Evolutionary conservation across 164 flowering plant genomes (phyloP).

Genomic region (Piper betle): DNA sequence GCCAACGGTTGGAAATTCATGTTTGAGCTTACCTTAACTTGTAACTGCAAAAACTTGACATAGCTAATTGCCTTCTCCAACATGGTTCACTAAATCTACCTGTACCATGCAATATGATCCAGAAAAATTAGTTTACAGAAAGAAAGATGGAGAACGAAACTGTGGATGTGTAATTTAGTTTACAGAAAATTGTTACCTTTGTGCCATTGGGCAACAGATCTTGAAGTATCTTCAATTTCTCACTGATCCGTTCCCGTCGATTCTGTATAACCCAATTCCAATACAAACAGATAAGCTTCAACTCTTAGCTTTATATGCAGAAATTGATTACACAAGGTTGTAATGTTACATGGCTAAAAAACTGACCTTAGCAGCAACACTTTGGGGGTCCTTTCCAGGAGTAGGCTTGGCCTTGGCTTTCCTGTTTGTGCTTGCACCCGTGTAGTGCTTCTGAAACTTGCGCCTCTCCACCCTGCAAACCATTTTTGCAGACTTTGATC

Average conservation of each 20-base stretch:
- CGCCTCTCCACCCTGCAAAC: slow-evolving; percentile 6
- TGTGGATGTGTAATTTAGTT: no score
- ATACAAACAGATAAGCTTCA: slow-evolving; percentile 1
- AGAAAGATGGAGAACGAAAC: not conserved
- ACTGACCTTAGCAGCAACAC: slow-evolving; percentile 76
- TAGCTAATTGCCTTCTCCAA: slow-evolving; percentile 87
- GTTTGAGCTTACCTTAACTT: slow-evolving; percentile 58
- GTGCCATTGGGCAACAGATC: slow-evolving; percentile 90
- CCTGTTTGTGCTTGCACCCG: slow-evolving; percentile 16
- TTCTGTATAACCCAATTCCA: slow-evolving; percentile 28
- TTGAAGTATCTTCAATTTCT: slow-evolving; percentile 72
- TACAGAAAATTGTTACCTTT: slow-evolving; percentile 31
- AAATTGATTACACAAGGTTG: not conserved
- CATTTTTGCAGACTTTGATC: not conserved
- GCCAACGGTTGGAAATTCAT: not conserved
- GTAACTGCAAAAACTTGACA: slow-evolving; percentile 92
- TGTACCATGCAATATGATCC: slow-evolving; percentile 8
- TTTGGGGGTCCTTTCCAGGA: slow-evolving; percentile 74
- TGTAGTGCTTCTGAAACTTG: slow-evolving; percentile 34
- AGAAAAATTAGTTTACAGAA: not conserved
- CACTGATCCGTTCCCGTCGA: slow-evolving; percentile 85
- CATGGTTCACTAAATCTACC: slow-evolving; percentile 97
- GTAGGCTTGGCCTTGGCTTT: slow-evolving; percentile 34
- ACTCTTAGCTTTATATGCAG: not conserved
- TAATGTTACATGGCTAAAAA: not conserved